Conservation (phyloP, 2,329 filamentous ascomycete species). For the Hypomyces perniciosus region DNA sequence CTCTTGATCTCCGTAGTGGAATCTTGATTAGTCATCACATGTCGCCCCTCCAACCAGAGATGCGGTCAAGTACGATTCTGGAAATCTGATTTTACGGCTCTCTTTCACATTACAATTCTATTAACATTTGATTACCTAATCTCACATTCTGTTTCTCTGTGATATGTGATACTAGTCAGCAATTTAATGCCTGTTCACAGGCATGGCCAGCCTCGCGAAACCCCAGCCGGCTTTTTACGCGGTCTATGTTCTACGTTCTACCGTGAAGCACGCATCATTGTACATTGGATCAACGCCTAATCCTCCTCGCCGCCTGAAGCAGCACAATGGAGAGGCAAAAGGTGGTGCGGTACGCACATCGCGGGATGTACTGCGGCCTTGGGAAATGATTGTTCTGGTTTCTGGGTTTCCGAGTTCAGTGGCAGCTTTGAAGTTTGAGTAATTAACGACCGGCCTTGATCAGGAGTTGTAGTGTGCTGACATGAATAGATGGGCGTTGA, state of each 20-base stretch:
- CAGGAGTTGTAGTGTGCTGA: not conserved
- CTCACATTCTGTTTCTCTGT: not conserved
- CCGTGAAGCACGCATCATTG: slow-evolving; percentile 60
- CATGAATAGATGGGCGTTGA: slow-evolving; percentile 76
- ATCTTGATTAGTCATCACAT: not conserved
- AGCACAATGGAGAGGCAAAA: slow-evolving; percentile 81
- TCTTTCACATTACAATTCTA: not conserved
- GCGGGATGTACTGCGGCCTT: slow-evolving; percentile 63
- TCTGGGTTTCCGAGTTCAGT: slow-evolving; percentile 84
- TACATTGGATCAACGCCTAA: slow-evolving; percentile 94
- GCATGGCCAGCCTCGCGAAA: slow-evolving; percentile 39
- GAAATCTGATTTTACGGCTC: not conserved
- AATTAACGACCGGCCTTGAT: slow-evolving; percentile 29
- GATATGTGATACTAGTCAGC: not conserved
- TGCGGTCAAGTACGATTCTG: not conserved
- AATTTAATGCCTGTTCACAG: slow-evolving; percentile 6
- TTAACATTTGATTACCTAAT: too few relatives aligned
- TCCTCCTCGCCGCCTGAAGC: slow-evolving; percentile 73
- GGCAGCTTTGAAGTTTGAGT: slow-evolving; percentile 92
- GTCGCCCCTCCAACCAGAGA: not conserved
- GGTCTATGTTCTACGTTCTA: slow-evolving; percentile 87
- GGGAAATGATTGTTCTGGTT: slow-evolving; percentile 85
- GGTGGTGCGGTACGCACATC: slow-evolving; percentile 79
- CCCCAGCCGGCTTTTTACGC: slow-evolving; percentile 85
- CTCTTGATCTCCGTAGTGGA: not conserved